Evolutionary conservation across 2,329 filamentous ascomycete genomes (phyloP).

Genomic region (Penicillium sp.): DNA sequence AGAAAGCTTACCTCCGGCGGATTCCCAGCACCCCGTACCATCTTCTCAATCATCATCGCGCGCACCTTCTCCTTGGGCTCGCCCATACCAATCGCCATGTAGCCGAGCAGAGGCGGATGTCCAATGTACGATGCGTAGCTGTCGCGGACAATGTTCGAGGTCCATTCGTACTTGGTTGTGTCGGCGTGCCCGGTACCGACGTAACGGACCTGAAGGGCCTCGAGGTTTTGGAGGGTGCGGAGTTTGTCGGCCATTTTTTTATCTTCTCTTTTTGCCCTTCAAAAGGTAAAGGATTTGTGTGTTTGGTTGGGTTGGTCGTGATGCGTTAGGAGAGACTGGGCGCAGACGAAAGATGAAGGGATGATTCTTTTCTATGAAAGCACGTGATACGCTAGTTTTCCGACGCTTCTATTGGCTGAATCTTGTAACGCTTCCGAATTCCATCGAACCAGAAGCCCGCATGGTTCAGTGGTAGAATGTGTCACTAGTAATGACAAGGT

Average conservation of each 20-base stretch:
- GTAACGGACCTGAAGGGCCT: constrained; percentile 92
- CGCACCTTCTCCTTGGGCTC: constrained; percentile 77
- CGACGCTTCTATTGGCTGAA: background rate
- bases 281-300: background rate
- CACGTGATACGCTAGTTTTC: background rate
- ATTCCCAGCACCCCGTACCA: constrained; percentile 63
- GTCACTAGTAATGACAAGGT: background rate
- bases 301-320: background rate
- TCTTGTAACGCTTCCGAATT: background rate
- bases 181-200: constrained; percentile 94
- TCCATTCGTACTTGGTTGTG: constrained; percentile 97
- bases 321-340: background rate
- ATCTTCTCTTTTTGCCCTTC: background rate
- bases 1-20: constrained; percentile 54
- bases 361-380: background rate
- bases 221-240: constrained; percentile 94
- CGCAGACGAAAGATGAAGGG: background rate
- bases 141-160: constrained; percentile 91
- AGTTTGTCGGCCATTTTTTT: constrained; percentile 81
- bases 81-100: constrained; percentile 85
- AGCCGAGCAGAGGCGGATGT: constrained; percentile 81
- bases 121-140: constrained; percentile 85
- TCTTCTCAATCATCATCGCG: constrained; percentile 72
- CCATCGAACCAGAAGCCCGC: background rate
- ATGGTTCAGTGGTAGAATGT: background rate